These are phyloP conservation scores for Beauveria pseudobassiana DNA, from an alignment of 2,329 filamentous ascomycete genomes.

Conservation along the genomic window DNA sequence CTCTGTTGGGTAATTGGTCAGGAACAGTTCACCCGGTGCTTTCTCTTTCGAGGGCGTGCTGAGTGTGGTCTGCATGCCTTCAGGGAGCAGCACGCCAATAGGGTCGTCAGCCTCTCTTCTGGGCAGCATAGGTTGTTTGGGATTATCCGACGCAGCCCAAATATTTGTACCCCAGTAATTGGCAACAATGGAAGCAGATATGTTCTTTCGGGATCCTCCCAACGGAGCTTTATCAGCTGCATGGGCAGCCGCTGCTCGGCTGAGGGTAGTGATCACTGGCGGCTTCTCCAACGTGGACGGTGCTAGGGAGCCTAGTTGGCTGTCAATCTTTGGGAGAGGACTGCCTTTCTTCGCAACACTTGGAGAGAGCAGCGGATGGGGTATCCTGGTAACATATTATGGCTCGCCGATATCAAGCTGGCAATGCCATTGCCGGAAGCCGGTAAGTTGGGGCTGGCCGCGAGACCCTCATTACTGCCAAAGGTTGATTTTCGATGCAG, in stretches of 20 bases:
- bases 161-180: slow-evolving; percentile 90
- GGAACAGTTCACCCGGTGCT: slow-evolving; percentile 50
- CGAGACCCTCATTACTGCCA: slow-evolving; percentile 30
- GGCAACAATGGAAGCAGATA: slow-evolving; percentile 81
- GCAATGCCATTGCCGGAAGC: slow-evolving; percentile 61
- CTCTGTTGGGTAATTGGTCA: slow-evolving; percentile 69
- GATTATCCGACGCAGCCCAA: slow-evolving; percentile 44
- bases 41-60: slow-evolving; percentile 24
- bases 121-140: slow-evolving; percentile 24
- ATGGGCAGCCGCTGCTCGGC: slow-evolving; percentile 74
- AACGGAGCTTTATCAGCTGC: slow-evolving; percentile 68
- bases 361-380: slow-evolving; percentile 23
- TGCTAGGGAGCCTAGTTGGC: slow-evolving; percentile 58
- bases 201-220: slow-evolving; percentile 56
- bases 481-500: slow-evolving; percentile 73
- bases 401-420: slow-evolving; percentile 76
- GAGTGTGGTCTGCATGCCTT: slow-evolving; percentile 22
- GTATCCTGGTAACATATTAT: slow-evolving; percentile 65
- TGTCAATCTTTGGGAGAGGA: slow-evolving; percentile 34
- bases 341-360: slow-evolving; percentile 21
- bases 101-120: slow-evolving; percentile 31
- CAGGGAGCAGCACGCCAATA: slow-evolving; percentile 32
- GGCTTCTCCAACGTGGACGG: slow-evolving; percentile 77
- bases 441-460: slow-evolving; percentile 28
- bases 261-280: slow-evolving; percentile 77